Conservation (phyloP, 495 filamentous ascomycete genomes). For the Aspergillus saccharolyticus region DNA sequence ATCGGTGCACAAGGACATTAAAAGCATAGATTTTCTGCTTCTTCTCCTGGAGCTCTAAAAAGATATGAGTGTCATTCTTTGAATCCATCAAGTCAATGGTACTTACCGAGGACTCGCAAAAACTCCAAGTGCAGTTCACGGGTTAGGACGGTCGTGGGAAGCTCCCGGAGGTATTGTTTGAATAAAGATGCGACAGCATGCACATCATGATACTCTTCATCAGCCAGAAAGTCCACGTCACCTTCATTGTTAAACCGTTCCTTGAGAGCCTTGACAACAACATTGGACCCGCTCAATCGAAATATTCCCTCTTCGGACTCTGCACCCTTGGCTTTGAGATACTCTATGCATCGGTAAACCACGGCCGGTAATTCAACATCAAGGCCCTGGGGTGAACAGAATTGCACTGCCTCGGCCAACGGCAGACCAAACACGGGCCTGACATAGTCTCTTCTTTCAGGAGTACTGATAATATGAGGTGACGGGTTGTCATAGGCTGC, state of each 20-base stretch:
- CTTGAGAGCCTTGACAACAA: conserved; percentile 83
- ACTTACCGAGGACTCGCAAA: conserved; percentile 73
- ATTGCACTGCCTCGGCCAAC: conserved; percentile 79
- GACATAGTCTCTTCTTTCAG: conserved; percentile 51
- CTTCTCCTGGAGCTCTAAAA: conserved; percentile 58
- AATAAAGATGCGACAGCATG: conserved; percentile 92
- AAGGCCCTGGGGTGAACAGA: conserved; percentile 65
- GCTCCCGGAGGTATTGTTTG: conserved; percentile 89
- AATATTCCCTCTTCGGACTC: conserved; percentile 91
- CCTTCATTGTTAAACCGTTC: conserved; percentile 93
- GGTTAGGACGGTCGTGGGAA: conserved; percentile 86
- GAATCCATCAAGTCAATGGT: not conserved
- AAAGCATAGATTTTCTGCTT: conserved; percentile 77
- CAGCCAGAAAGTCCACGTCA: conserved; percentile 81
- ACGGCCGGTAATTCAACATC: conserved; percentile 81
- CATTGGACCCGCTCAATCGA: conserved; percentile 87
- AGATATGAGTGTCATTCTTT: conserved; percentile 11
- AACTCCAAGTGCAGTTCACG: conserved; percentile 88
- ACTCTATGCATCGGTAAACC: conserved; percentile 94
- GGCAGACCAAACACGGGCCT: conserved; percentile 83
- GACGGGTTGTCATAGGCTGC: conserved; percentile 33
- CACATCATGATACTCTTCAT: conserved; percentile 87
- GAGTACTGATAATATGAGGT: conserved; percentile 30
- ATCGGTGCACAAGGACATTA: conserved; percentile 73
- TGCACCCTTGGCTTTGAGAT: conserved; percentile 78